Base-by-base conservation (phyloP, 2,329 filamentous ascomycete genomes). In the Fulvia fulva region DNA sequence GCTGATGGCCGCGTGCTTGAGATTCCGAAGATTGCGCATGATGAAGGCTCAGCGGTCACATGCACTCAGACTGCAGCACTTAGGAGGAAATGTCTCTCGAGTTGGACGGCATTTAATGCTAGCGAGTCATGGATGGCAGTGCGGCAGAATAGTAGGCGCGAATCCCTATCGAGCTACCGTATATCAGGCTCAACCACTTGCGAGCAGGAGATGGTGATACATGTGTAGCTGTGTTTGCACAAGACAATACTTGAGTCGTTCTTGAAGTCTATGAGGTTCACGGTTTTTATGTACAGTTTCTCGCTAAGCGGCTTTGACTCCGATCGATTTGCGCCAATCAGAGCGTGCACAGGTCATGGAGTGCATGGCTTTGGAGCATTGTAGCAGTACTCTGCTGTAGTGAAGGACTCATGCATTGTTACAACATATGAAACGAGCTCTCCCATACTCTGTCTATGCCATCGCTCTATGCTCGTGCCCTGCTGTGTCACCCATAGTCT, bases 11-110 rank as follows among this genome's bases (percentile, higher is more conserved):
- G 83, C 82, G 72, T 89, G 87, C 71, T 83, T 85, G 68, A 91
- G 85, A 73, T 87, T 91, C 76, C 85, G 87, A 67, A 97, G 82
- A 75, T 97, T 97, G 72, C 90, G 88, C 93, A 97, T 97, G 60
- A 44, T 56, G 41, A 34, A 52, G 30, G 34, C 32, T 52, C 37
- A 26, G 21, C 14, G 12, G 5, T 47, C 12, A 21, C 9, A 47
- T 41, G 16, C 1, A n/a, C 30, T 7, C 28, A 28, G 21, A 0
- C 9, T 19, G 23, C 32, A 19, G 23, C 14, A 25, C 21, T 22
- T 16, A 43, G 32, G 21, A 19, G 23, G 26, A 8, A 30, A 37
- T 22, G 14, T 30, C 30, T 34, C 21, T 49, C 12, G 6, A 5
- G 0, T 23, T 21, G 37, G 16, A n/a, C 37, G 16, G 7, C 37